Percentiles rank a stretch among this genome's conserved stretches.
Evolutionary conservation across 306 rosid species (phyloP).

Genomic region (Castanopsis chinensis): DNA sequence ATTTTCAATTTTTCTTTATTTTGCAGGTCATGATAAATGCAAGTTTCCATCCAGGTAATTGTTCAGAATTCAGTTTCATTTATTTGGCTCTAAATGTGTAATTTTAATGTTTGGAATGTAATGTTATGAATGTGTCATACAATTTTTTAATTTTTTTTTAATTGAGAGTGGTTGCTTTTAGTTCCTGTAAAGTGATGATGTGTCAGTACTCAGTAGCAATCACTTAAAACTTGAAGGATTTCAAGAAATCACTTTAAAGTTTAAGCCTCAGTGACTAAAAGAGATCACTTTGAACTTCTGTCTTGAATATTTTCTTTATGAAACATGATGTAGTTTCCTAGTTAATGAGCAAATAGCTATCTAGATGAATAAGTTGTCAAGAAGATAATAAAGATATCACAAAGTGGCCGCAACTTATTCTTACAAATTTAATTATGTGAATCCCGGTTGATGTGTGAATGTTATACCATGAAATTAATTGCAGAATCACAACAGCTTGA

Average conservation of each 20-base stretch:
- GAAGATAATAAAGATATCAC: neutral
- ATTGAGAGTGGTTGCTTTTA: neutral
- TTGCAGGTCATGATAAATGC: slow-evolving; percentile 79
- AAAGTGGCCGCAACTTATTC: neutral
- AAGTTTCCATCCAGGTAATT: slow-evolving; percentile 78
- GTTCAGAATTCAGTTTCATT: neutral
- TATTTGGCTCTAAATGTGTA: neutral
- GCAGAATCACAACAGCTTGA: neutral
- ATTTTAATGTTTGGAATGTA: neutral
- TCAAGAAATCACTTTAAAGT: too few relatives aligned
- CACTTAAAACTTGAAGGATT: too few relatives aligned
- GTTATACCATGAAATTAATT: neutral
- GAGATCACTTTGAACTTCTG: too few relatives aligned
- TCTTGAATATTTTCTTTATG: neutral
- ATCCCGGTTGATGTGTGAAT: neutral
- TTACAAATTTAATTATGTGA: neutral
- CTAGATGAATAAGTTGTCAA: neutral
- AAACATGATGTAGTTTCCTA: neutral
- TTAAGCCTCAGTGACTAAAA: too few relatives aligned
- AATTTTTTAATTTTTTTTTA: neutral
- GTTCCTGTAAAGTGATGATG: too few relatives aligned
- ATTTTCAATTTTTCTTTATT: neutral
- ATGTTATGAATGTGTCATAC: neutral
- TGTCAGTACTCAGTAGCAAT: too few relatives aligned
- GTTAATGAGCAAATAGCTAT: neutral